Evolutionary conservation across 345 rosid species (phyloP).

Genomic region (Lepidium aucheri): DNA sequence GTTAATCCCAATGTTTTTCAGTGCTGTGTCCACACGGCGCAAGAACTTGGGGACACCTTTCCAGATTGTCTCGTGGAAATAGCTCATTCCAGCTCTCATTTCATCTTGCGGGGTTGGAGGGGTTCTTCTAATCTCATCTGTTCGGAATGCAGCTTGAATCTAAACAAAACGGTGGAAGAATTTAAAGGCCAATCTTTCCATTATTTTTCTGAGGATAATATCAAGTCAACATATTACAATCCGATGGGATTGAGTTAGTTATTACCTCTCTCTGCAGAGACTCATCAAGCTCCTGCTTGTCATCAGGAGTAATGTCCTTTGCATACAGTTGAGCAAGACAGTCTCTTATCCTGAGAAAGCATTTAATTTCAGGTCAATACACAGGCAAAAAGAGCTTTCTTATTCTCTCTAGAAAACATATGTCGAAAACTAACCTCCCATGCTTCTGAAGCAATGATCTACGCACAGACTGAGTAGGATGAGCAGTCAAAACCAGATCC

Average conservation of each 20-base stretch:
- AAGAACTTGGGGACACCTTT: slow-evolving; percentile 97
- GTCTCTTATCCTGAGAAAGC: slow-evolving; percentile 61
- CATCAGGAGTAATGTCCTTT: slow-evolving; percentile 94
- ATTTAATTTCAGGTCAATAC: neutral
- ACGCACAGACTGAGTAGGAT: slow-evolving; percentile 94
- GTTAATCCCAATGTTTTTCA: slow-evolving; percentile 87
- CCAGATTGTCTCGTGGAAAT: slow-evolving; percentile 99
- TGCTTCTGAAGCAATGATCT: slow-evolving; percentile 98
- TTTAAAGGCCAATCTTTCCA: neutral
- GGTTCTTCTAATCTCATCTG: slow-evolving; percentile 97
- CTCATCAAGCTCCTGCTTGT: slow-evolving; percentile 97
- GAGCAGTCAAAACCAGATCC: slow-evolving; percentile 95
- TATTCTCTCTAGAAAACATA: neutral
- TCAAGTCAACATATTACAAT: neutral
- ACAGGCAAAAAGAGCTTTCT: neutral
- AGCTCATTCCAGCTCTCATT: slow-evolving; percentile 99
- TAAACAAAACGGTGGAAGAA: neutral
- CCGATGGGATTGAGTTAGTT: neutral
- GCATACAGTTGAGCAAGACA: slow-evolving; percentile 86
- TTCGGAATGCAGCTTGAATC: slow-evolving; percentile 99
- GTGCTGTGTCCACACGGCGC: slow-evolving; percentile 96
- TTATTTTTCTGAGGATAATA: neutral
- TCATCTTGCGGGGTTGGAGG: slow-evolving; percentile 99
- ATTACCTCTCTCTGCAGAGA: slow-evolving; percentile 89
- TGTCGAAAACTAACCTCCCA: slow-evolving; percentile 49